Evolutionary conservation across 306 rosid species (phyloP).

Genomic region (Luffa acutangula): DNA sequence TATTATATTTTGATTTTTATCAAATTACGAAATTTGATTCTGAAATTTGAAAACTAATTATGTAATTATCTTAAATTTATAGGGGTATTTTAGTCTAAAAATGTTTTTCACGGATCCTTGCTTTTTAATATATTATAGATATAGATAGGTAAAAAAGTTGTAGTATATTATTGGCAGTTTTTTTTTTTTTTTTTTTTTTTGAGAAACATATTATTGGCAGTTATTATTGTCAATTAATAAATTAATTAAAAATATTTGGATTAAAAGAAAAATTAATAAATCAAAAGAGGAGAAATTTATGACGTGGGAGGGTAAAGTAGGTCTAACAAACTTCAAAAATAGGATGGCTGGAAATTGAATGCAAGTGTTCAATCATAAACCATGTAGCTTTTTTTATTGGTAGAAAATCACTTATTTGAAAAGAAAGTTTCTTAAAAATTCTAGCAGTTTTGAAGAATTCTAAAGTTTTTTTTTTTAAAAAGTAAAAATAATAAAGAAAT

Average conservation of each 20-base stretch:
- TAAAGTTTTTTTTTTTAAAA: too few species aligned
- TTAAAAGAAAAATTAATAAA: background rate
- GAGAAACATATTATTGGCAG: background rate
- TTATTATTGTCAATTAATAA: background rate
- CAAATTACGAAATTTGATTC: too few species aligned
- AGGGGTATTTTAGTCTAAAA: too few species aligned
- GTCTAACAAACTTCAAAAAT: background rate
- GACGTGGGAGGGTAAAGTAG: background rate
- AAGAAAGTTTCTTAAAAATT: background rate
- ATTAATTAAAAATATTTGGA: background rate
- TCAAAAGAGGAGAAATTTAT: background rate
- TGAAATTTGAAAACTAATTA: too few species aligned
- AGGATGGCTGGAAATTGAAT: background rate
- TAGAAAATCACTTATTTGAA: background rate
- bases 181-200: too few species aligned
- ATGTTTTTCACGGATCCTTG: too few species aligned
- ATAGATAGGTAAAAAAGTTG: too few species aligned
- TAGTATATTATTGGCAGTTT: background rate
- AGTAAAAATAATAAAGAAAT: background rate
- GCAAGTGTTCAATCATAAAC: background rate
- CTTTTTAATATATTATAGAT: too few species aligned
- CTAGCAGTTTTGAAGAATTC: background rate
- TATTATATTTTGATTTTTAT: too few species aligned
- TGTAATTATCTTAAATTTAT: too few species aligned
- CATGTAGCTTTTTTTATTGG: too few species aligned